Base-by-base conservation (phyloP, 352 stramenopile species). In the Sclerospora graminicola region DNA sequence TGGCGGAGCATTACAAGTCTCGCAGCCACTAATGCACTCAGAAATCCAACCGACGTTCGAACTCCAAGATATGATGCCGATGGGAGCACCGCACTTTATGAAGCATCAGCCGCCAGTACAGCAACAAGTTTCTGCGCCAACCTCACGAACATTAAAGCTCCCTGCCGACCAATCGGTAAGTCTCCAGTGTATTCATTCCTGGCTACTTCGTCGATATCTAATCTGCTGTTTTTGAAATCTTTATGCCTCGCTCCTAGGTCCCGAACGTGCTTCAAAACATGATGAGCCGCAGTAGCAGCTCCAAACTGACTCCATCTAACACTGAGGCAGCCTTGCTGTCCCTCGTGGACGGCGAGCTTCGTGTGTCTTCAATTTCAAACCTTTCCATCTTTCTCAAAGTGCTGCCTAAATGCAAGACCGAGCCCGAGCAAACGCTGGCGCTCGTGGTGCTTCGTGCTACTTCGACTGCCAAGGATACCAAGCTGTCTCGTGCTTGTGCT, bases 381-480 rank as follows among this genome's bases (percentile, higher is more conserved):
- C 46, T 87, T 14, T 27, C 60, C 24, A 66, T 64, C 24, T 87
- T 89, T 38, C 55, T 89, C 14, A 65, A 81, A 32, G 42, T 82
- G 21, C 47, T 89, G 8, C 54, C 66, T 5, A 41, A 51, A 21
- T 81, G 73, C 27, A 84, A 81, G 55, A 79, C 74, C 0, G 78
- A 89, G 37, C 63, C 75, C 8, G 75, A 87, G 33, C 63, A 84
- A 51, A 77, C 78, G 2, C 48, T 87, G 3, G 70, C 78, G 11
- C 67, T 89, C 20, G 66, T 86, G 29, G 66, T 87, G 8, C 62
- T 89, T 19, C 78, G 78, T 34, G 69, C 60, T 31, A 89, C 78
- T 11, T 72, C 74, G 18, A 71, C 71, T 4, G 62, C 61, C 10
- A 72, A 49, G 14, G 51, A 85, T 39, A 41, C 35, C 1, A 86